Percentiles rank a stretch among this genome's conserved stretches.
phyloP scores from a whole-genome alignment of 1,284 basidiomycete species.

The Cerioporus squamosus region DNA sequence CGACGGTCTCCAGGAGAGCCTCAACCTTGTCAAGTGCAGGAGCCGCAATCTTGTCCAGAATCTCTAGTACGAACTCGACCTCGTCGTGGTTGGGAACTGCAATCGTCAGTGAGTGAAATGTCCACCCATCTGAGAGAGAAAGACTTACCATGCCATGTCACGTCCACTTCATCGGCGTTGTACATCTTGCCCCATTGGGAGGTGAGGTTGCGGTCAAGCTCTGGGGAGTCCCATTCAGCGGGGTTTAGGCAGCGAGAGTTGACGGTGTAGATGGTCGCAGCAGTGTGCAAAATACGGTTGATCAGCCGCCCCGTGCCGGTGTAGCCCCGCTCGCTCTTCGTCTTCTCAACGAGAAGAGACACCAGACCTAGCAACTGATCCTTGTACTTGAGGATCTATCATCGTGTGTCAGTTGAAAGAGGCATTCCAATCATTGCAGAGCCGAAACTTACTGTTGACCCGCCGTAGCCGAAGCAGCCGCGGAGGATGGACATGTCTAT shows the following conservation, averaged over 20 bases:
- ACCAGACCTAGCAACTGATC: constrained; percentile 73
- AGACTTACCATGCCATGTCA: constrained; percentile 85
- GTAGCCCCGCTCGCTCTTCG: constrained; percentile 91
- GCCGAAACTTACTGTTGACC: constrained; percentile 51
- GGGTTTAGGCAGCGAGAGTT: constrained; percentile 87
- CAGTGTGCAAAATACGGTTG: constrained; percentile 77
- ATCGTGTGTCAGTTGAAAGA: not conserved
- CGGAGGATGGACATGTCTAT: constrained; percentile 81
- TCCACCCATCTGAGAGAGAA: not conserved
- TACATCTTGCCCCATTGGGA: constrained; percentile 87
- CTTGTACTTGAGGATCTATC: constrained; percentile 74
- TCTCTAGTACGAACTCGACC: constrained; percentile 81
- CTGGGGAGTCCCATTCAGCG: constrained; percentile 84
- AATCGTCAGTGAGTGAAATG: constrained; percentile 1
- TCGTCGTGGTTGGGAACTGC: constrained; percentile 75
- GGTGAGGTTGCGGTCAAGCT: constrained; percentile 76
- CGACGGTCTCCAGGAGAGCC: constrained; percentile 56
- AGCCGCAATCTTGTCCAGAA: constrained; percentile 71
- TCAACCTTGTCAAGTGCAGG: constrained; percentile 78
- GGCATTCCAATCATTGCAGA: not conserved
- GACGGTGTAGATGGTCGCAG: constrained; percentile 80
- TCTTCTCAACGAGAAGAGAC: constrained; percentile 73
- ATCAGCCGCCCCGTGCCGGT: constrained; percentile 82
- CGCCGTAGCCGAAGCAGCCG: constrained; percentile 79
- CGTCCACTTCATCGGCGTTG: constrained; percentile 77